Base-by-base conservation (phyloP, 345 rosid species). In the Acer yangbiense region DNA sequence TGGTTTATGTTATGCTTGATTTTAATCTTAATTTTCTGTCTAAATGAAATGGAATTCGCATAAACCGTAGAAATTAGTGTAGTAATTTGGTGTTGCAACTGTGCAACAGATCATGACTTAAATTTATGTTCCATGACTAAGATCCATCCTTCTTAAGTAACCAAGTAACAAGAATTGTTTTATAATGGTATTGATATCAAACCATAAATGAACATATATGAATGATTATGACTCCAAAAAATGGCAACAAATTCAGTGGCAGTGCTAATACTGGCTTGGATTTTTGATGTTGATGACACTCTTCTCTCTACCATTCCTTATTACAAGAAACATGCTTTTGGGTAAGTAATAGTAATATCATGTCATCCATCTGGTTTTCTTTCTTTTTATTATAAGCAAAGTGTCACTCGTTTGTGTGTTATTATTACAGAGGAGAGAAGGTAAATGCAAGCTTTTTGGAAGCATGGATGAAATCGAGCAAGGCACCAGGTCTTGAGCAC, bases 251-350 rank as follows among this genome's bases (percentile, higher is more conserved):
- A n/a, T n/a, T n/a, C n/a, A n/a, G n/a, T n/a, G n/a, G n/a, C n/a
- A n/a, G n/a, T n/a, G n/a, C n/a, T n/a, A n/a, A n/a, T n/a, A n/a
- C n/a, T n/a, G n/a, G 91, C 90, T 55, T 93, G 95, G 97, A 83
- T 90, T 68, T 92, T 90, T 73, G 93, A 92, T 27, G 79, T 92
- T 9, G 97, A 92, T 62, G 94, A 92, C 50, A 92, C 97, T 0
- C 90, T 92, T 35, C 83, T 92, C 66, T 92, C 97, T 43, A 90
- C 93, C 82, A 79, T 90, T 14, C 94, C 97, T 81, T 92, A 84
- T 80, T 87, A 79, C 87, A 83, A 90, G 89, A 85, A 85, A 54
- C 87, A 90, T 74, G 86, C 84, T 74, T 90, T 87, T 13, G 94
- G 93, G 94, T 90, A 43, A 43, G 39, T 32, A 32, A 32, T 32